Base-by-base conservation (phyloP, 495 filamentous ascomycete species). In the Aspergillus baeticus region DNA sequence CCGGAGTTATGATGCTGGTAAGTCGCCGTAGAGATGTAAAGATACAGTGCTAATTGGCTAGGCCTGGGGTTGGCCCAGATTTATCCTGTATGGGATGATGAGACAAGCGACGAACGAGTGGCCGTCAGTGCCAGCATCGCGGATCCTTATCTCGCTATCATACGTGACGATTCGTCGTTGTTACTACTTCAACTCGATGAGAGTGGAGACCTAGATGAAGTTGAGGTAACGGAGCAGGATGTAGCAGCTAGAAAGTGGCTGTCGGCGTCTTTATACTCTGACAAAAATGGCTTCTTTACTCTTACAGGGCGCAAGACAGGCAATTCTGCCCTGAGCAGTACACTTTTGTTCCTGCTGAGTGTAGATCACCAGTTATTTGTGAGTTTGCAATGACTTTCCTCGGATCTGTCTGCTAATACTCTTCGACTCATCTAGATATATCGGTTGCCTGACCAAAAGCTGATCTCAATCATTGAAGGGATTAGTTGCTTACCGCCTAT, bases 11-110 rank as follows among this genome's bases (percentile, higher is more conserved):
- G 92, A 97, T 66, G 85, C 83, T 68, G 87, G 91, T 95, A 75
- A 80, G 85, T 75, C 34, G 33, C 8, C 21, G 7, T 29, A n/a
- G n/a, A n/a, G 8, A 34, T 15, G 22, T 39, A 11, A 11, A 51
- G 21, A 1, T 36, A 46, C 5, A 41, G 43, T 52, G 17, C 59
- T 68, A 13, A 55, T 42, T 4, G 54, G 41, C 10, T 62, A 92
- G 91, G 96, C 66, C 76, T 98, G 43, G 86, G 87, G 10, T 78
- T 99, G 34, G 81, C 84, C 41, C 92, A 98, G 65, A 97, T 98
- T 29, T 81, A 96, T 52, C 90, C 91, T 2, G 86, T 97, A 75
- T 81, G 84, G 52, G 93, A 98, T 58, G 94, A 96, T 61, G 89
- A 90, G 43, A 90, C 84, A 0, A 91, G 86, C 17, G 88, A 91